Conservation (phyloP, 176 grass and related monocot genomes). For the Pontederia paniculata region DNA sequence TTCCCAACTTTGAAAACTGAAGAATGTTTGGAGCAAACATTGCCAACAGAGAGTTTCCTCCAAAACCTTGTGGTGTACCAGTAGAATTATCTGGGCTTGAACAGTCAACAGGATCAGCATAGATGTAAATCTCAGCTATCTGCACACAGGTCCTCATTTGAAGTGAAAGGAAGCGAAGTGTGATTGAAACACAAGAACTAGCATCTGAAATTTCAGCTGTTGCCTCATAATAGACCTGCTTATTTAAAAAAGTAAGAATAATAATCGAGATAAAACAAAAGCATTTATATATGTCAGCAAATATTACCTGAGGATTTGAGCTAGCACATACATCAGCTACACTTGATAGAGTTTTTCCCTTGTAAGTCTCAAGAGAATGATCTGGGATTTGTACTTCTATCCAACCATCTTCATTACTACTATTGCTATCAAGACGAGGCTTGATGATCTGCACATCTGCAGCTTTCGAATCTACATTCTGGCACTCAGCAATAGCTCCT, state of each 20-base stretch:
- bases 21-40: slow-evolving; percentile 78
- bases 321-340: slow-evolving; percentile 20
- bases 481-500: slow-evolving; percentile 29
- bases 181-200: slow-evolving; percentile 56
- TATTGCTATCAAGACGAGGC: slow-evolving; percentile 24
- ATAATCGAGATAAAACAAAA: neutral
- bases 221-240: slow-evolving; percentile 80
- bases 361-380: slow-evolving; percentile 22
- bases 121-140: slow-evolving; percentile 86
- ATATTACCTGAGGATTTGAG: slow-evolving; percentile 38
- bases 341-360: slow-evolving; percentile 19
- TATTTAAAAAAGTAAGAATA: slow-evolving; percentile 14
- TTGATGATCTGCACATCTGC: slow-evolving; percentile 35
- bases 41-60: slow-evolving; percentile 56
- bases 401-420: slow-evolving; percentile 72
- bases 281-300: neutral
- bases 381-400: slow-evolving; percentile 60
- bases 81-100: slow-evolving; percentile 16
- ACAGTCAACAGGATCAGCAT: slow-evolving; percentile 52
- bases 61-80: slow-evolving; percentile 29
- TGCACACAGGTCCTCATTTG: slow-evolving; percentile 67
- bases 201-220: slow-evolving; percentile 90
- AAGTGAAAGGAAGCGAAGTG: slow-evolving; percentile 73
- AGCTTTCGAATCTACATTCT: slow-evolving; percentile 17
- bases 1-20: slow-evolving; percentile 61